These are phyloP conservation scores for Myriosclerotinia duriaeana DNA, from an alignment of 2,329 filamentous ascomycete genomes.

Conservation along the genomic window DNA sequence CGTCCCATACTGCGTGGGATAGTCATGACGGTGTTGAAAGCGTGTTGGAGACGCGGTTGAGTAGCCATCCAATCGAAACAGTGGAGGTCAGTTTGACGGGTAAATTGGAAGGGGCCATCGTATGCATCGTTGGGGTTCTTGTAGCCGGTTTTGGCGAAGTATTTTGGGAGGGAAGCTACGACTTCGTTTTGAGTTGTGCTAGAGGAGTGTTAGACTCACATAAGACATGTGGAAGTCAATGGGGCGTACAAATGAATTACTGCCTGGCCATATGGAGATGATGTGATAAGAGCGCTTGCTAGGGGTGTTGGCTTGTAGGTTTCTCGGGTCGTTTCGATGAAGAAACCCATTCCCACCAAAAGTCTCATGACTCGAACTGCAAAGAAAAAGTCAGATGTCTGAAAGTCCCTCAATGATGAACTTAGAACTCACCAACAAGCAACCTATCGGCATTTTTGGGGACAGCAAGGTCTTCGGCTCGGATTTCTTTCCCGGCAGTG, in stretches of 20 bases:
- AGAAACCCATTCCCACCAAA: conserved; percentile 21
- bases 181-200: conserved; percentile 24
- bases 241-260: neutral
- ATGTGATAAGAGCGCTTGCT: conserved; percentile 14
- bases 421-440: neutral
- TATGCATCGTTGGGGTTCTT: conserved; percentile 25
- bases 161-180: conserved; percentile 20
- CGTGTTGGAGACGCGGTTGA: conserved; percentile 24
- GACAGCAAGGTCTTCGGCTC: conserved; percentile 6
- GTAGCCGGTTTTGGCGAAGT: conserved; percentile 25
- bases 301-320: conserved; percentile 20
- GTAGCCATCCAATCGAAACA: conserved; percentile 27
- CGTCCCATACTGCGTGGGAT: conserved; percentile 13
- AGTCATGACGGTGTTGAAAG: conserved; percentile 27
- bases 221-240: neutral
- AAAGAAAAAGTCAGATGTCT: neutral
- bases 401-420: neutral
- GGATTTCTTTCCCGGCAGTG: neutral
- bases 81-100: conserved; percentile 24
- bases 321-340: conserved; percentile 19
- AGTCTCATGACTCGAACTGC: conserved; percentile 28
- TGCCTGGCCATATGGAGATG: conserved; percentile 11
- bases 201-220: neutral
- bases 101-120: conserved; percentile 27
- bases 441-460: conserved; percentile 9